These are phyloP conservation scores for Starmerella stigmatis DNA, from an alignment of 805 yeast species.

Conservation along the genomic window DNA sequence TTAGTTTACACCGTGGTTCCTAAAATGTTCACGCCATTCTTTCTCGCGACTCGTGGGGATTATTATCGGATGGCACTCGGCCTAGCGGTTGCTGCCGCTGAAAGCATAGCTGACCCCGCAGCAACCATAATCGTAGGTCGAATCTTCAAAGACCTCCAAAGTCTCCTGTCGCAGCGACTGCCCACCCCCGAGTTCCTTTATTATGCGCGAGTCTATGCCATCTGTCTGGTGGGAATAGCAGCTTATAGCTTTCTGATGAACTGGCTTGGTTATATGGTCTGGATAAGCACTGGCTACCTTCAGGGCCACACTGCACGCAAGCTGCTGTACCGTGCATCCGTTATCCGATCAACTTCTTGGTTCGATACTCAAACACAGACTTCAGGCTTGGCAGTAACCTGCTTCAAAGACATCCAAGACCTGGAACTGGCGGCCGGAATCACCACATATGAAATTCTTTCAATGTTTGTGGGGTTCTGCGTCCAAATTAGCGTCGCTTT, in stretches of 20 bases:
- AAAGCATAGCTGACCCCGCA: slow-evolving; percentile 22
- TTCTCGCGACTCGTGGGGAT: slow-evolving; percentile 11
- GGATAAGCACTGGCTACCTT: slow-evolving; percentile 64
- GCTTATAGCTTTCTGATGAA: slow-evolving; percentile 36
- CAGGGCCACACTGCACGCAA: slow-evolving; percentile 51
- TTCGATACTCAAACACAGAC: slow-evolving; percentile 46
- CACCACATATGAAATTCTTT: slow-evolving; percentile 67
- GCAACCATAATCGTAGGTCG: slow-evolving; percentile 53
- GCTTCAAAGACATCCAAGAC: slow-evolving; percentile 34
- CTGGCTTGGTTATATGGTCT: slow-evolving; percentile 48
- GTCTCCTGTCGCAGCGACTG: slow-evolving; percentile 30
- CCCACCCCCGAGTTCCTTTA: slow-evolving; percentile 30
- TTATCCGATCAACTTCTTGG: slow-evolving; percentile 47
- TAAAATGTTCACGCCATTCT: slow-evolving; percentile 14
- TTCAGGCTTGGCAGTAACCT: slow-evolving; percentile 54
- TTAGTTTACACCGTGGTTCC: background rate
- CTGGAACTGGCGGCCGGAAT: slow-evolving; percentile 23
- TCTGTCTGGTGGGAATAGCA: slow-evolving; percentile 37
- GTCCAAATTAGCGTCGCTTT: slow-evolving; percentile 49
- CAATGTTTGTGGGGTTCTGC: slow-evolving; percentile 54
- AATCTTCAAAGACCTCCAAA: slow-evolving; percentile 42
- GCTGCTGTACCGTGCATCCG: slow-evolving; percentile 36
- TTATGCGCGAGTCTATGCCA: slow-evolving; percentile 29
- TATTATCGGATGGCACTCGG: slow-evolving; percentile 11
- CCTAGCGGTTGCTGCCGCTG: slow-evolving; percentile 7